Evolutionary conservation across 106 monocot genomes (phyloP).

Genomic region (Apostasia shenzhenica): DNA sequence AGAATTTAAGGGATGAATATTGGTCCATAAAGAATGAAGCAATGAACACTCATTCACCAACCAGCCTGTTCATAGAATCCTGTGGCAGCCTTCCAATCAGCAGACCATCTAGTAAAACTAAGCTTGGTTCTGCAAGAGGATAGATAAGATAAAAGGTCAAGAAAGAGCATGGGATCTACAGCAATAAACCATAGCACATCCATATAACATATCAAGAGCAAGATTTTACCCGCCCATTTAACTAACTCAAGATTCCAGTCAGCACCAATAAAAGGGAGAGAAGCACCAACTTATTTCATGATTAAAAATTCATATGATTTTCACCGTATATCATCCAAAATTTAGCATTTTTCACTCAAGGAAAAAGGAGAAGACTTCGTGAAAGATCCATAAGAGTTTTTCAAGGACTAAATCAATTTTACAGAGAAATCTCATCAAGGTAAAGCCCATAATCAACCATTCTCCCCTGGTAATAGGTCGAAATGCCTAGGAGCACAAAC

Average conservation of each 20-base stretch:
- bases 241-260: too few relatives aligned
- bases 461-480: background rate
- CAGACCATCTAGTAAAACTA: constrained; percentile 29
- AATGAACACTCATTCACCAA: constrained; percentile 1
- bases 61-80: constrained; percentile 22
- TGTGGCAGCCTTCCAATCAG: constrained; percentile 25
- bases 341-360: too few relatives aligned
- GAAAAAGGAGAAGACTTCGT: too few relatives aligned
- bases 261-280: too few relatives aligned
- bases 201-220: background rate
- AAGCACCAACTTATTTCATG: too few relatives aligned
- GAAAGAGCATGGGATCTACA: background rate
- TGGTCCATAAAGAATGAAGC: background rate
- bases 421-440: background rate
- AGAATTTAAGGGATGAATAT: constrained; percentile 4
- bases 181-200: background rate
- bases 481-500: background rate
- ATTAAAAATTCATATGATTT: too few relatives aligned
- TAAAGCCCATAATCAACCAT: background rate
- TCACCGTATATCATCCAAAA: too few relatives aligned
- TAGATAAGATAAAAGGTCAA: background rate
- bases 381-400: too few relatives aligned
- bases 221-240: background rate
- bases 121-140: constrained; percentile 21
- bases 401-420: background rate